A percentile compares a stretch with the other conserved stretches of the same genome.
These are phyloP conservation scores for Kregervanrija delftensis DNA, from an alignment of 805 yeast genomes.

Conservation along the genomic window DNA sequence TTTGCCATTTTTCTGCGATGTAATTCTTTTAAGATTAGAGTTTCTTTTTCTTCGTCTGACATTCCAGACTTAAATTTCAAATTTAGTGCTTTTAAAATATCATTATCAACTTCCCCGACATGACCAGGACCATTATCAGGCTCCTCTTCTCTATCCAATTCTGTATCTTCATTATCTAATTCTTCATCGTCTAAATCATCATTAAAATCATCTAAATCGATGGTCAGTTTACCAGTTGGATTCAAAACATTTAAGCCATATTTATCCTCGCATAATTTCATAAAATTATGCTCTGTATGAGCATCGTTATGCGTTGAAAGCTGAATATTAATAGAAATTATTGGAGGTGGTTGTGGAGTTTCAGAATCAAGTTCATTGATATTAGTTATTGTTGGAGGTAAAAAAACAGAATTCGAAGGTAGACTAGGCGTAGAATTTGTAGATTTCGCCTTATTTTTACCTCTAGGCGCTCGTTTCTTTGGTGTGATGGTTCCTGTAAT, in stretches of 20 bases:
- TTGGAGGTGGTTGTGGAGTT: constrained; percentile 9
- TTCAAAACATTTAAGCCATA: constrained; percentile 73
- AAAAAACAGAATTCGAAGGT: neutral
- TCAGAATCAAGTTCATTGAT: neutral
- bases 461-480: neutral
- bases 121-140: constrained; percentile 18
- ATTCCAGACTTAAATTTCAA: constrained; percentile 26
- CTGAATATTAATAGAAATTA: constrained; percentile 25
- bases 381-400: neutral
- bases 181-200: constrained; percentile 47
- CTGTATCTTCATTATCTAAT: constrained; percentile 27
- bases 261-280: constrained; percentile 71
- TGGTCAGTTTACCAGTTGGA: constrained; percentile 56
- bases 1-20: constrained; percentile 36
- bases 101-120: constrained; percentile 22
- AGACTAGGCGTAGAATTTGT: neutral
- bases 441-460: neutral
- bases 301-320: constrained; percentile 39
- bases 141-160: constrained; percentile 32
- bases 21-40: constrained; percentile 23
- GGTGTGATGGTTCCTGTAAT: neutral
- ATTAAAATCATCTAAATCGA: constrained; percentile 42
- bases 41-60: constrained; percentile 28
- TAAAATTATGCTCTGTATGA: constrained; percentile 63
- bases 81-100: constrained; percentile 23